Evolutionary conservation across 371 early-diverging fungal genomes (phyloP).

Genomic region (Saksenaea oblongispora): DNA sequence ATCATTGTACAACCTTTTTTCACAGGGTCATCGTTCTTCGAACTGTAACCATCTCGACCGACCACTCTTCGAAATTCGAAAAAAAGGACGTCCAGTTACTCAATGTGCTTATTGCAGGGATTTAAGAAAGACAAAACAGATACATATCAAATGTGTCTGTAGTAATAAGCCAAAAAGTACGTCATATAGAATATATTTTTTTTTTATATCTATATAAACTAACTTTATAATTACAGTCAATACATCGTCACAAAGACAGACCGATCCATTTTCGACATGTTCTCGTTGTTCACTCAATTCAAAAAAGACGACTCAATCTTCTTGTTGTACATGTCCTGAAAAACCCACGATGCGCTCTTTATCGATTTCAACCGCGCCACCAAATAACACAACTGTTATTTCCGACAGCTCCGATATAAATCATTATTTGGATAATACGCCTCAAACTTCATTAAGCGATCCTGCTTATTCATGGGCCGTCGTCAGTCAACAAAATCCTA

Average conservation of each 20-base stretch:
- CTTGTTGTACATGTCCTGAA: slow-evolving; percentile 4
- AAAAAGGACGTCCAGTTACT: slow-evolving; percentile 29
- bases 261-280: neutral
- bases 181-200: neutral
- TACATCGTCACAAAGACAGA: neutral
- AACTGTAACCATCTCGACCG: slow-evolving; percentile 18
- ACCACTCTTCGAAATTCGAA: slow-evolving; percentile 20
- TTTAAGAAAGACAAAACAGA: slow-evolving; percentile 27
- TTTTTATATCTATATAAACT: neutral
- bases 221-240: neutral
- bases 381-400: neutral
- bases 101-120: slow-evolving; percentile 32
- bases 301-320: neutral
- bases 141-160: slow-evolving; percentile 32
- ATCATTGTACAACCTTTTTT: neutral
- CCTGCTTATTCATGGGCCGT: slow-evolving; percentile 1
- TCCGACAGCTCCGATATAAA: neutral
- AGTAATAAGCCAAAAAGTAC: slow-evolving; percentile 5
- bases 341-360: slow-evolving; percentile 2
- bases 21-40: slow-evolving; percentile 22
- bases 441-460: neutral
- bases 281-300: neutral
- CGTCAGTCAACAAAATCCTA: neutral
- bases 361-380: neutral
- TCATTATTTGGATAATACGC: neutral